A percentile compares a stretch with the other conserved stretches of the same genome.
Conservation (phyloP, 2,329 filamentous ascomycete species). For the Chrysosporium queenslandicum region DNA sequence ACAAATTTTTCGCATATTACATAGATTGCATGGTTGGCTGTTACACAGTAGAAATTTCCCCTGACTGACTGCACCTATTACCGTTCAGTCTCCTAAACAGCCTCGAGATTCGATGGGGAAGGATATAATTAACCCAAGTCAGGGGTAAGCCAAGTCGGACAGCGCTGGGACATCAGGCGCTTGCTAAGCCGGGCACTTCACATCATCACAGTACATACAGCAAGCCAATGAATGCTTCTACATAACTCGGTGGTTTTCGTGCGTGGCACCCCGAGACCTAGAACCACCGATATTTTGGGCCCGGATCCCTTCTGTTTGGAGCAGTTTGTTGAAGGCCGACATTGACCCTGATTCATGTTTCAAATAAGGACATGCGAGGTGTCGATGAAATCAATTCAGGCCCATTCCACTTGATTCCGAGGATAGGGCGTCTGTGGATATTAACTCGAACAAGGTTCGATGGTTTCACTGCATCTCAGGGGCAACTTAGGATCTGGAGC, state of each 20-base stretch:
- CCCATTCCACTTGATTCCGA: background rate
- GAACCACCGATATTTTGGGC: background rate
- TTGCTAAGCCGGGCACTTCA: background rate
- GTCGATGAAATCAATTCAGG: background rate
- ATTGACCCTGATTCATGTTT: no score
- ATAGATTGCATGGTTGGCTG: background rate
- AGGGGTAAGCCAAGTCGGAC: no score
- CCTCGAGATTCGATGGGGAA: no score
- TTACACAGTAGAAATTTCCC: background rate
- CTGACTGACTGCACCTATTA: background rate
- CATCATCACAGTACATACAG: constrained; percentile 11
- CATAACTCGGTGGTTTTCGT: background rate
- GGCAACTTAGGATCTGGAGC: constrained; percentile 1
- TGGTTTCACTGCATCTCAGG: constrained; percentile 9
- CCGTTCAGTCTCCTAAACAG: background rate
- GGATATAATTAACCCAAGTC: no score
- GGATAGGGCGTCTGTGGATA: background rate
- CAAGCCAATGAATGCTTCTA: constrained; percentile 4
- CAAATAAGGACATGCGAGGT: background rate
- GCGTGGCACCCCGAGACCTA: background rate
- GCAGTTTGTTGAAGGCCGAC: no score
- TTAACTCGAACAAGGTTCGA: background rate
- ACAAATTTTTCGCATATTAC: no score
- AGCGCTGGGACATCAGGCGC: background rate
- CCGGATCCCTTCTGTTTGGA: no score